Evolutionary conservation across 164 flowering plant genomes (phyloP).

Genomic region (Protea cynaroides): DNA sequence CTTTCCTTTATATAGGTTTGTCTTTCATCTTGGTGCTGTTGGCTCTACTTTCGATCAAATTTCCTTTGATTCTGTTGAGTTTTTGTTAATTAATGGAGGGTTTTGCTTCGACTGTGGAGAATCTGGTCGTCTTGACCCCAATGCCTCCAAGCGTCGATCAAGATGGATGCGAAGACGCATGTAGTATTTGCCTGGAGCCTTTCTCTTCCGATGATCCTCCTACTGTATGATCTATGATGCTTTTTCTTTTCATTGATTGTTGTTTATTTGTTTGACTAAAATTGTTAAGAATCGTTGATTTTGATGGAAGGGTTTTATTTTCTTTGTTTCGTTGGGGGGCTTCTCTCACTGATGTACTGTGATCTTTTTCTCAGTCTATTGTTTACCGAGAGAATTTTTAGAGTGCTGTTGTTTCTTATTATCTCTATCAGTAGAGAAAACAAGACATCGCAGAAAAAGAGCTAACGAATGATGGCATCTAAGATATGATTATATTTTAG

Average conservation of each 20-base stretch:
- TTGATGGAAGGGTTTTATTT: not conserved
- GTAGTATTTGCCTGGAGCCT: slow-evolving; percentile 67
- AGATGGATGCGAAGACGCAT: slow-evolving; percentile 40
- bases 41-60: not conserved
- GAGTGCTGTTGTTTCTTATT: no score
- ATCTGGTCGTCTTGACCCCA: slow-evolving; percentile 12
- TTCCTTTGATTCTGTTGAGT: not conserved
- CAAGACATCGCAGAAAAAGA: no score
- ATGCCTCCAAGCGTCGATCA: slow-evolving; percentile 12
- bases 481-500: no score
- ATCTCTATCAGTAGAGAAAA: no score
- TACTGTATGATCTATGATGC: slow-evolving; percentile 26
- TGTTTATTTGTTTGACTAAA: not conserved
- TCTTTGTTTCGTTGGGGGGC: not conserved
- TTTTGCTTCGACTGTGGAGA: slow-evolving; percentile 11
- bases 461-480: no score
- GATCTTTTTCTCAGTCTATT: no score
- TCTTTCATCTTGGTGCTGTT: not conserved
- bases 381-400: no score
- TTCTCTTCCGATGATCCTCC: slow-evolving; percentile 47
- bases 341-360: not conserved
- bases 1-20: slow-evolving; percentile 9
- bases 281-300: not conserved
- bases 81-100: slow-evolving; percentile 18
- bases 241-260: not conserved